phyloP scores from a whole-genome alignment of 23 red algal genomes.

The Gracilaria domingensis region DNA sequence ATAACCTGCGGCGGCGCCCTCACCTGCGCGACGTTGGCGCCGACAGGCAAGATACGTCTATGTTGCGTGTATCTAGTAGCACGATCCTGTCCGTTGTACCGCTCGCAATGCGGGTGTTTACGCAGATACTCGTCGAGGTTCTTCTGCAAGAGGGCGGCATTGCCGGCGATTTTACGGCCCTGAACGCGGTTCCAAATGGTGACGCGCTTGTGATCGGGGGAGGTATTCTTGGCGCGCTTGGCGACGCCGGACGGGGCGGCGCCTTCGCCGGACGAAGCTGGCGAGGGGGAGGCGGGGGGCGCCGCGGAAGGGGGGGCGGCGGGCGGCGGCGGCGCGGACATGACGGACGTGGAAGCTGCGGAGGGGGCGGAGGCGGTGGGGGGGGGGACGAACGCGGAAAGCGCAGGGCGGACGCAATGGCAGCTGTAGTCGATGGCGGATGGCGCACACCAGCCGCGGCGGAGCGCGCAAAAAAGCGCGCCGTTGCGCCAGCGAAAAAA shows the following conservation, averaged over 20 bases:
- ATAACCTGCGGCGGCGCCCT: background rate
- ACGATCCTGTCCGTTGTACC: conserved; percentile 78
- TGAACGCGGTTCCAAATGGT: conserved; percentile 95
- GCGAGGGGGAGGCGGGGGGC: background rate
- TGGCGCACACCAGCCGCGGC: too few relatives aligned
- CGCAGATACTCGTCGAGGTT: conserved; percentile 83
- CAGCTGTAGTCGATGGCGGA: too few relatives aligned
- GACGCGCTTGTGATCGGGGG: conserved; percentile 77
- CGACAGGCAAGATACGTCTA: conserved; percentile 56
- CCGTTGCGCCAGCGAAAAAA: background rate
- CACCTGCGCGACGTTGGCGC: conserved; percentile 28
- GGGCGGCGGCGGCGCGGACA: background rate
- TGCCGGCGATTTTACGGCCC: conserved; percentile 92
- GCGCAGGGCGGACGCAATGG: too few relatives aligned
- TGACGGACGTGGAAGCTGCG: background rate
- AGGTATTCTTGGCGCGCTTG: background rate
- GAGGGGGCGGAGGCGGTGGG: background rate
- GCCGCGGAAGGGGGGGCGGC: background rate
- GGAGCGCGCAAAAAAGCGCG: background rate
- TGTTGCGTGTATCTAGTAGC: conserved; percentile 70
- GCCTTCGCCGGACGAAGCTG: background rate
- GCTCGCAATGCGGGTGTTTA: conserved; percentile 90
- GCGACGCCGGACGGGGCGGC: background rate
- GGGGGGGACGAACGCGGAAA: too few relatives aligned
- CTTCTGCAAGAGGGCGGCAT: conserved; percentile 77